Base-by-base conservation (phyloP, 2,329 filamentous ascomycete genomes). In the Microascus cirrosus region DNA sequence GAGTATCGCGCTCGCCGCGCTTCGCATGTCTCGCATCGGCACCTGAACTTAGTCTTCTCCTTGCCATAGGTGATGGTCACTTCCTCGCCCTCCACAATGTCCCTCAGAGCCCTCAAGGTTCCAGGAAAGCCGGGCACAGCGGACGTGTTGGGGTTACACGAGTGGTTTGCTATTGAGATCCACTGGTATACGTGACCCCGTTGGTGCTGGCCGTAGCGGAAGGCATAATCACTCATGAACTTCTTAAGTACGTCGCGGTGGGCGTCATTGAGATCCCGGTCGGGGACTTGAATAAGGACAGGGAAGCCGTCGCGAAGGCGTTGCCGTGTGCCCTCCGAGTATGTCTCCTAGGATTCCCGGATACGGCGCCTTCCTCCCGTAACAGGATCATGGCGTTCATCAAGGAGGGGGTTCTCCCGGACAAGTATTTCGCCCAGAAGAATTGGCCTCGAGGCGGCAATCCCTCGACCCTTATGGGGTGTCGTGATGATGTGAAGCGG, bases 371-470 rank as follows among this genome's bases (percentile, higher is more conserved):
- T 36, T 24, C 55, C 55, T 13, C 55, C 42, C 13, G 39, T 5
- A 3, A 56, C 34, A 20, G 15, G n/a, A 32, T 67, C 67, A 13
- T 67, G 66, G 11, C 62, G 64, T 62, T 32, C 63, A 51, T 35
- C 63, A 12, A 61, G 64, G 10, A 73, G 65, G 0, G 69, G 71
- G 18, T 73, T 36, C 48, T 57, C 55, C 13, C 48, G 32, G 28
- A 53, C 45, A 22, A 57, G 50, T 7, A 57, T 52, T 13, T 35
- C 32, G 11, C 42, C 42, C 1, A 22, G 20, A 13, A 15, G 24
- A 13, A 56, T 32, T 13, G 42, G 11, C n/a, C 28, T n/a, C 4
- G 39, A 35, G 28, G 55, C 55, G 24, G 35, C 42, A n/a, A 56
- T 32, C 20, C 55, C 55, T 15, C 45, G 55, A n/a, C 48, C 55